Conservation (phyloP, 257 asterid species). For the Buddleja alternifolia region DNA sequence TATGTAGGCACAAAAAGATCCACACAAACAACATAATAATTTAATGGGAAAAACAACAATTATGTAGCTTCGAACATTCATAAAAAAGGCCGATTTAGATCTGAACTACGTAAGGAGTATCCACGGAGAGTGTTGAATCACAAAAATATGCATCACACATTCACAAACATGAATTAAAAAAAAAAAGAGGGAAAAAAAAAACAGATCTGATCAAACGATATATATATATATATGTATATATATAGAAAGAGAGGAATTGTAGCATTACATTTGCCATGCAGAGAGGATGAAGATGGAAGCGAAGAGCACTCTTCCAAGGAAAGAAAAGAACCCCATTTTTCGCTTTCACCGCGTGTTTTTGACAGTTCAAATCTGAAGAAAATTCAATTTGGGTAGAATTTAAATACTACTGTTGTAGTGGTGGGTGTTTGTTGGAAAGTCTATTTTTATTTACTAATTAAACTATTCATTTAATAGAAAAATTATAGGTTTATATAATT, state of each 20-base stretch:
- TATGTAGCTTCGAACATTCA: neutral
- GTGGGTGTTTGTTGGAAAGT: slow-evolving; percentile 27
- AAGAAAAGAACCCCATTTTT: slow-evolving; percentile 72
- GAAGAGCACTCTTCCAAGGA: slow-evolving; percentile 82
- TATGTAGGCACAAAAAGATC: neutral
- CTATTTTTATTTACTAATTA: slow-evolving; percentile 12
- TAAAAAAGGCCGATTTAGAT: slow-evolving; percentile 24
- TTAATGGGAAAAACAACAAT: neutral
- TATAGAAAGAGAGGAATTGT: neutral
- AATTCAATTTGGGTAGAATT: slow-evolving; percentile 19
- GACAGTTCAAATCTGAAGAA: neutral
- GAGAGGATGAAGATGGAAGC: slow-evolving; percentile 93
- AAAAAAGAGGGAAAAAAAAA: neutral
- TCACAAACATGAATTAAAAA: neutral
- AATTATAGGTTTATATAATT: no score
- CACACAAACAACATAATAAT: neutral
- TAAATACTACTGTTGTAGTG: neutral
- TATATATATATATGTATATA: neutral
- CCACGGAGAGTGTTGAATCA: neutral
- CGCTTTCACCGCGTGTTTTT: slow-evolving; percentile 25
- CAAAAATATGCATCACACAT: neutral
- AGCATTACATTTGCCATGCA: slow-evolving; percentile 86
- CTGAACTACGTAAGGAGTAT: slow-evolving; percentile 18
- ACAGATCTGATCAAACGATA: slow-evolving; percentile 50
- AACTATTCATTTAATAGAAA: no score